These are phyloP conservation scores for Lipomyces sp. DNA, from an alignment of 805 yeast species.

Conservation along the genomic window DNA sequence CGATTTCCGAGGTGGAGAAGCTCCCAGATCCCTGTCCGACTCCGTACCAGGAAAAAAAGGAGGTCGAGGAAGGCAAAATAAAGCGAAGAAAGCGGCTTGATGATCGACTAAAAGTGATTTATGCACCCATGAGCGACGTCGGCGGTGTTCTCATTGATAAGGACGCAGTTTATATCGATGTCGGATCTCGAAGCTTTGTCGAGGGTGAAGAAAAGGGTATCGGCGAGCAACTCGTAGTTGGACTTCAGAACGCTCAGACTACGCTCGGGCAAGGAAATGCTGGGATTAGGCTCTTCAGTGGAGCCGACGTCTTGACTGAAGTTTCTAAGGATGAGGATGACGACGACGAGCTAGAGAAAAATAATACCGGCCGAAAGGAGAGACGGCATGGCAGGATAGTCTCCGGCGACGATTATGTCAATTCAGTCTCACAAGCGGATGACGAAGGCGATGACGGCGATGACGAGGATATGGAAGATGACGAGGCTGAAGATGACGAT, in stretches of 20 bases:
- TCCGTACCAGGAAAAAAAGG: constrained; percentile 81
- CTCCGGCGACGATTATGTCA: constrained; percentile 23
- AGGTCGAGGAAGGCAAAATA: constrained; percentile 67
- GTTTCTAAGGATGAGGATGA: constrained; percentile 42
- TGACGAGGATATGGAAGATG: constrained; percentile 21
- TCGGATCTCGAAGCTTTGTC: constrained; percentile 54
- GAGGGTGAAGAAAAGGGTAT: constrained; percentile 63
- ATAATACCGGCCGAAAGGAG: constrained; percentile 34
- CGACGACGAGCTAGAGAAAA: constrained; percentile 44
- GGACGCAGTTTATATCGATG: constrained; percentile 94
- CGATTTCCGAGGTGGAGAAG: constrained; percentile 73
- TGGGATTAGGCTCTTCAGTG: constrained; percentile 72
- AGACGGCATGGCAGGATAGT: constrained; percentile 26
- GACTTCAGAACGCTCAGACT: constrained; percentile 66
- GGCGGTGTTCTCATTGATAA: constrained; percentile 96
- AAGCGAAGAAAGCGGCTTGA: constrained; percentile 83
- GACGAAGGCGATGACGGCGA: constrained; percentile 41
- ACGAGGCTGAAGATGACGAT: constrained; percentile 21
- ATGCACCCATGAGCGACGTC: constrained; percentile 99
- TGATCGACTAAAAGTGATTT: constrained; percentile 87
- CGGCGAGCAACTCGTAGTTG: constrained; percentile 83
- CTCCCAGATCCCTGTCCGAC: constrained; percentile 99
- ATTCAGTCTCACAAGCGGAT: constrained; percentile 33
- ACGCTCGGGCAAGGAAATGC: constrained; percentile 58
- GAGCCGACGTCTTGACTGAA: constrained; percentile 44